Evolutionary conservation across 805 yeast species (phyloP).

Genomic region (Candida manassasensis): DNA sequence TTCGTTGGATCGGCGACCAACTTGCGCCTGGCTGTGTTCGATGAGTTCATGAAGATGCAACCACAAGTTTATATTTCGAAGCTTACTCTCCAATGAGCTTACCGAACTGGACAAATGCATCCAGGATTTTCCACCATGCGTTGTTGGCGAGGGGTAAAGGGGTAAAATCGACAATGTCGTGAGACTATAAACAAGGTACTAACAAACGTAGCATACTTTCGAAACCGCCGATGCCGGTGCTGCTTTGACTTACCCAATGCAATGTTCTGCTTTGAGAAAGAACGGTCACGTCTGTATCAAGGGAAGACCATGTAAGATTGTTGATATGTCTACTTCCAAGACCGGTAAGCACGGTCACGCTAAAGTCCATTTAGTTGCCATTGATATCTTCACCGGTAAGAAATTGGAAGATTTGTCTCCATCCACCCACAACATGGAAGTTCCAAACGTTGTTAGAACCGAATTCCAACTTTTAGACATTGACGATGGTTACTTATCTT

Average conservation of each 20-base stretch:
- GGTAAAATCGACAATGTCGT: too few species aligned
- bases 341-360: conserved; percentile 99
- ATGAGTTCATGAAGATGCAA: too few species aligned
- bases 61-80: too few species aligned
- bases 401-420: conserved; percentile 99
- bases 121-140: too few species aligned
- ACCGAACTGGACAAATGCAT: too few species aligned
- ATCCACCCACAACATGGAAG: conserved; percentile 99
- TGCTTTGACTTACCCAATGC: conserved; percentile 97
- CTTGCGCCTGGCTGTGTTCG: too few species aligned
- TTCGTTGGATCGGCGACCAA: too few species aligned
- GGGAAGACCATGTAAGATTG: conserved; percentile 99
- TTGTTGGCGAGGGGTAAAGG: too few species aligned
- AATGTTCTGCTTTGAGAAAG: conserved; percentile 99
- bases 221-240: conserved; percentile 99
- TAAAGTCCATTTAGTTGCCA: conserved; percentile 98
- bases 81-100: too few species aligned
- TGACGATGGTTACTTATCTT: conserved; percentile 95
- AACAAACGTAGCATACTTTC: conserved; percentile 68
- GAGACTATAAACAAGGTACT: too few species aligned
- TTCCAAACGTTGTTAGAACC: conserved; percentile 93
- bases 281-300: conserved; percentile 98
- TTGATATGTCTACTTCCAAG: conserved; percentile 99
- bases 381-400: conserved; percentile 98
- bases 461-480: conserved; percentile 97